Percentiles rank a stretch among this genome's conserved stretches.
Evolutionary conservation across 23 red algal species (phyloP).

Genomic region (Chondrus crispus): DNA sequence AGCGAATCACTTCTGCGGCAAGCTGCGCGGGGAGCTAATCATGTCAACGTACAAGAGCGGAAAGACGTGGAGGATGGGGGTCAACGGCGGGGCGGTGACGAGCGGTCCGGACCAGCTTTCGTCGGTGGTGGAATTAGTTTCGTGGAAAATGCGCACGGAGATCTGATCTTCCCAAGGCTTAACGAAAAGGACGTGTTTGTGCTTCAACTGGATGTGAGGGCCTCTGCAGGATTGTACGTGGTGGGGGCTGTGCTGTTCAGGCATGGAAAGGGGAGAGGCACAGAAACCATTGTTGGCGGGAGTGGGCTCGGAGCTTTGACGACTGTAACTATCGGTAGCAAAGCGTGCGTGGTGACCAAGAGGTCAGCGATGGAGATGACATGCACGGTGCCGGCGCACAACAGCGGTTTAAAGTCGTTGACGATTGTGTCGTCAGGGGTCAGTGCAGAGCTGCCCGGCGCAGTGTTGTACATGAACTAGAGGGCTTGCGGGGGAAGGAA

Average conservation of each 20-base stretch:
- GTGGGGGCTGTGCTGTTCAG: neutral
- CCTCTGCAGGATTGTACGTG: neutral
- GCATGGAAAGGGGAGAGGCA: slow-evolving; percentile 24
- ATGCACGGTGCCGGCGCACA: slow-evolving; percentile 34
- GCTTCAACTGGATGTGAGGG: neutral
- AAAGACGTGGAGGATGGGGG: slow-evolving; percentile 2
- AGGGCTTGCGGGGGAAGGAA: no score
- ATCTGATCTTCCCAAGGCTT: slow-evolving; percentile 32
- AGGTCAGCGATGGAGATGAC: slow-evolving; percentile 22
- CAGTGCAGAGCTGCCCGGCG: neutral
- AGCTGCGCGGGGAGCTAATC: slow-evolving; percentile 13
- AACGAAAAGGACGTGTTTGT: slow-evolving; percentile 18
- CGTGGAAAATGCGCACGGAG: slow-evolving; percentile 33
- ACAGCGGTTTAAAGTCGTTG: slow-evolving; percentile 21
- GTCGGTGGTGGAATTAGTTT: slow-evolving; percentile 1
- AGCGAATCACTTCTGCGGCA: neutral
- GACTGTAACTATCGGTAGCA: neutral
- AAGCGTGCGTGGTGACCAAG: neutral
- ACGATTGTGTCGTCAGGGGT: neutral
- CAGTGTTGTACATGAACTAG: slow-evolving; percentile 41
- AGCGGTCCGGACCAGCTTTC: slow-evolving; percentile 11
- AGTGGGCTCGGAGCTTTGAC: neutral
- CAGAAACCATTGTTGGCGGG: neutral
- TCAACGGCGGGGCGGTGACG: slow-evolving; percentile 23
- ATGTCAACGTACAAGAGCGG: slow-evolving; percentile 19